These are phyloP conservation scores for Vinca major DNA, from an alignment of 305 asterid species.

Conservation along the genomic window DNA sequence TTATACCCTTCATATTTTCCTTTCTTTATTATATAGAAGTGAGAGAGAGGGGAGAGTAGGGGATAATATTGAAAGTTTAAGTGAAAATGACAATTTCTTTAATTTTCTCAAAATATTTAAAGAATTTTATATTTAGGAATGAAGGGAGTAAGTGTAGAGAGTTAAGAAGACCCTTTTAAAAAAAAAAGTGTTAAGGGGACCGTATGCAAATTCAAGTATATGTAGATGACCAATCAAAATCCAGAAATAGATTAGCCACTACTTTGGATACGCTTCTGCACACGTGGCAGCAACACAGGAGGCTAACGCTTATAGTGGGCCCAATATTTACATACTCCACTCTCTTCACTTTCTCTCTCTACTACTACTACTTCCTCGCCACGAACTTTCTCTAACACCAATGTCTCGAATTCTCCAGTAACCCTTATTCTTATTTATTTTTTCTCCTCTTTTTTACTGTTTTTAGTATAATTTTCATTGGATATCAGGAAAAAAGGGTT, in stretches of 20 bases:
- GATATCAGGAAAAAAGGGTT: background rate
- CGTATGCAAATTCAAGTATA: no score
- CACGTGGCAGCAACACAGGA: conserved; percentile 36
- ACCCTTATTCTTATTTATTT: conserved; percentile 1
- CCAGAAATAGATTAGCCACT: conserved; percentile 57
- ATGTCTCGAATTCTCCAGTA: conserved; percentile 13
- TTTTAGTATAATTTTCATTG: background rate
- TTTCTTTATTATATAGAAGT: no score
- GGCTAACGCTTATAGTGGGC: conserved; percentile 16
- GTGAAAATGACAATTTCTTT: no score
- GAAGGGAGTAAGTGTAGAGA: no score
- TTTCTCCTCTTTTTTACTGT: conserved; percentile 4
- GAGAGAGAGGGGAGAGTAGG: no score
- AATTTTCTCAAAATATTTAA: no score
- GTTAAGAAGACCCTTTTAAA: no score
- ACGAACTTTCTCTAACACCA: conserved; percentile 13
- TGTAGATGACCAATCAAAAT: conserved; percentile 28
- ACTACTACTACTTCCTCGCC: background rate
- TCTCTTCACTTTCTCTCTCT: conserved; percentile 12
- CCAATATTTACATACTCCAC: conserved; percentile 24
- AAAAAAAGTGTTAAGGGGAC: no score
- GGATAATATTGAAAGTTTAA: no score
- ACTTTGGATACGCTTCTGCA: conserved; percentile 35
- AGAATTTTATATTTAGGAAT: no score
- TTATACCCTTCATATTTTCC: no score